Evolutionary conservation across 805 yeast genomes (phyloP).

Genomic region (Saccharomycopsis babjevae): DNA sequence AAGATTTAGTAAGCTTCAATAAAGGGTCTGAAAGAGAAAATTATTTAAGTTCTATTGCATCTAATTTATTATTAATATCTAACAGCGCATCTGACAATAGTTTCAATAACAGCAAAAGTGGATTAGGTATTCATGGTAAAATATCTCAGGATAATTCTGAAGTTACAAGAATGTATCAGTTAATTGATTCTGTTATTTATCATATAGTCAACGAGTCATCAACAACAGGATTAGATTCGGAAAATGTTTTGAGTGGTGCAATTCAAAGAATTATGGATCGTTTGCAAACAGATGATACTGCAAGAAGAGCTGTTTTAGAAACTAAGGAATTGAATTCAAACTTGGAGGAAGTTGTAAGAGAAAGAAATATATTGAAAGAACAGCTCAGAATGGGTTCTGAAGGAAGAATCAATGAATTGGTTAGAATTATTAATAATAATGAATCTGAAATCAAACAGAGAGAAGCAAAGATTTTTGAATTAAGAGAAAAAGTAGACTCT

Average conservation of each 20-base stretch:
- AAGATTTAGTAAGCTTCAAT: constrained; percentile 35
- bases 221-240: constrained; percentile 39
- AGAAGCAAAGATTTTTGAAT: constrained; percentile 49
- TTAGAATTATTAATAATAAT: constrained; percentile 53
- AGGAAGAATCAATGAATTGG: constrained; percentile 52
- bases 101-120: neutral
- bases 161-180: constrained; percentile 29
- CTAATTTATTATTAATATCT: constrained; percentile 41
- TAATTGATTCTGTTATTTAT: constrained; percentile 49
- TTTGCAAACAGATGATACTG: constrained; percentile 78
- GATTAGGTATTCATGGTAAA: neutral
- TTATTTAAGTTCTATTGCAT: constrained; percentile 41
- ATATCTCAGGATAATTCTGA: neutral
- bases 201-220: constrained; percentile 24
- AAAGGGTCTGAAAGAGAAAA: constrained; percentile 42
- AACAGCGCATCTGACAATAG: neutral
- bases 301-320: constrained; percentile 56
- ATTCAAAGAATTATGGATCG: constrained; percentile 62
- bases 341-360: constrained; percentile 48
- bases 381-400: constrained; percentile 70
- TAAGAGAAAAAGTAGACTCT: constrained; percentile 53
- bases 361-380: constrained; percentile 50
- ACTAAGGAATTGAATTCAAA: constrained; percentile 41
- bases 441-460: constrained; percentile 48
- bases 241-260: constrained; percentile 64